Evolutionary conservation across 2,329 filamentous ascomycete genomes (phyloP), one percentile per base, ranked within the genome.

Genomic region (Phialophora expanda): DNA sequence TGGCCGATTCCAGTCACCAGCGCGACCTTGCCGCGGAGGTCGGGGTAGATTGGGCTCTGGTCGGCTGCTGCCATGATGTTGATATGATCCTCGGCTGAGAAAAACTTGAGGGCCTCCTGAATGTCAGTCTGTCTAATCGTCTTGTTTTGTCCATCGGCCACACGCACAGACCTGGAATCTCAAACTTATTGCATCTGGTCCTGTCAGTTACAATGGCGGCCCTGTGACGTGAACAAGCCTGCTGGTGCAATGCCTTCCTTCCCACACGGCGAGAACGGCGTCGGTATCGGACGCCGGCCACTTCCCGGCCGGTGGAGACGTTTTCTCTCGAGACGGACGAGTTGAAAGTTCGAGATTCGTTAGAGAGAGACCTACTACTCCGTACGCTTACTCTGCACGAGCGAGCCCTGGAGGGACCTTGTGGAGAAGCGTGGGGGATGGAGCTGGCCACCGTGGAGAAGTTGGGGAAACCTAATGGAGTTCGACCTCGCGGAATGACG

Each of bases 1-100:
- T 70, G 66, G 3, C 68, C 68, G 41, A 70, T 62, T 12, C 66
- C 68, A 17, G 60, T 67, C n/a, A 70, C 22, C n/a, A 69, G 51
- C 7, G 62, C 68, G 60, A 68, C 58, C 20, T 67, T 67, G 53
- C 61, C 62, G 11, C 41, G 38, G 0, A 70, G 51, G 54, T 69
- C 68, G 2, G 61, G 67, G 50, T 67, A 67, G 20, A 61, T 62
- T 32, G 66, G 66, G 8, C 48, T 34, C 26, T 59, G 56, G 28
- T 59, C 56, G n/a, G 38, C 56, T 4, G 38, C 41, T 9, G 56
- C 24, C 56, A 59, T 59, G 56, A 17, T 51, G 48, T 14, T 32
- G 4, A 11, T 34, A 3, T 17, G 12, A n/a, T 20, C 28, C 14
- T 32, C 41, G 24, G 20, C 34, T 41, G 55, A 41, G 20, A 32